Evolutionary conservation across 345 rosid genomes (phyloP).

Genomic region (Sisymbrium altissimum): DNA sequence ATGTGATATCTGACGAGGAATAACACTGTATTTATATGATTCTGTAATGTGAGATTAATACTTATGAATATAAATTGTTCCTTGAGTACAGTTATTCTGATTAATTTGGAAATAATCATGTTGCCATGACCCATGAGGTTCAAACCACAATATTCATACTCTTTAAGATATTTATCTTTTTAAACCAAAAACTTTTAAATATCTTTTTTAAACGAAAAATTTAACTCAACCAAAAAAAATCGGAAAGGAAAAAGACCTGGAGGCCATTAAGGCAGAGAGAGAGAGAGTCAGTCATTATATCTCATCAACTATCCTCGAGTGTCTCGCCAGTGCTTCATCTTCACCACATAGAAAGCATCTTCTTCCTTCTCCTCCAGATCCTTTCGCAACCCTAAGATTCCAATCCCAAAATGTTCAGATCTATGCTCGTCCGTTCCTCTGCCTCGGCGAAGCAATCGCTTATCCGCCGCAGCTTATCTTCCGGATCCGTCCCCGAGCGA

Average conservation of each 20-base stretch:
- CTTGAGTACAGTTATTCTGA: neutral
- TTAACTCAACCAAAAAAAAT: no score
- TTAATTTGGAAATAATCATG: neutral
- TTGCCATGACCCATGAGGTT: no score
- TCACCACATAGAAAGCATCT: neutral
- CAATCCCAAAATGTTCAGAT: conserved; percentile 43
- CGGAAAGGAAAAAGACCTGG: neutral
- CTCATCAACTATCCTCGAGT: conserved; percentile 13
- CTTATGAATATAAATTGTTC: neutral
- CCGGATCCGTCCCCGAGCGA: conserved; percentile 60
- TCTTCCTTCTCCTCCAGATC: neutral
- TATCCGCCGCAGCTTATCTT: conserved; percentile 52
- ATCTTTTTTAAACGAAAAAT: neutral
- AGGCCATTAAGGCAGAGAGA: neutral
- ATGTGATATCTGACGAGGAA: no score
- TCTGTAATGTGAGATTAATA: neutral
- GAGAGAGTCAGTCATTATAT: neutral
- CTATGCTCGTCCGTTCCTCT: conserved; percentile 35
- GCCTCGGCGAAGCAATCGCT: conserved; percentile 38
- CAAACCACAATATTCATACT: neutral
- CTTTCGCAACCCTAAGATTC: conserved; percentile 1
- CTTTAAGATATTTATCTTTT: neutral
- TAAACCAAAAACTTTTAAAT: neutral
- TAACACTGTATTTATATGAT: neutral
- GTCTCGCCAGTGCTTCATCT: conserved; percentile 19